phyloP scores from a whole-genome alignment of 306 rosid species.

The Rubus parviflorus region DNA sequence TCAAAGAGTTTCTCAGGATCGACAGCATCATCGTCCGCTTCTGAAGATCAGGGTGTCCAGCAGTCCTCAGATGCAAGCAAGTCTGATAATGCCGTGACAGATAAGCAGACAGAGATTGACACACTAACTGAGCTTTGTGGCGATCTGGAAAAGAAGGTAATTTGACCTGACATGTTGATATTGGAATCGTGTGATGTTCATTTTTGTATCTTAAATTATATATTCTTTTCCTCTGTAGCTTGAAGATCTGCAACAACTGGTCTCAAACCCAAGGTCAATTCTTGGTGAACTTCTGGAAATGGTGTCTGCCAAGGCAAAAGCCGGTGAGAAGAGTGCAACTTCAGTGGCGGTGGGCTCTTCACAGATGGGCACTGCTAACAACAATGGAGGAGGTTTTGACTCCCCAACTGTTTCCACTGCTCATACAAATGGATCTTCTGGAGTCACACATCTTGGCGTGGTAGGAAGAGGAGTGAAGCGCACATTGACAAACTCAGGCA shows the following conservation, averaged over 20 bases:
- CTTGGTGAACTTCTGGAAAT: constrained; percentile 73
- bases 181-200: background rate
- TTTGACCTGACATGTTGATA: background rate
- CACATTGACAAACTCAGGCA: constrained; percentile 42
- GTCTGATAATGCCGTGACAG: constrained; percentile 39
- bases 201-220: constrained; percentile 1
- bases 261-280: constrained; percentile 67
- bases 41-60: constrained; percentile 42
- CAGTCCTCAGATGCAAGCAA: constrained; percentile 27
- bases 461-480: constrained; percentile 98
- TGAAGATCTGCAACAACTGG: constrained; percentile 86
- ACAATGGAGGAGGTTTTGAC: constrained; percentile 69
- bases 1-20: constrained; percentile 51
- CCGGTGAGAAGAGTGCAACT: constrained; percentile 41
- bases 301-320: constrained; percentile 56
- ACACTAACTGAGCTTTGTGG: constrained; percentile 70
- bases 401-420: constrained; percentile 86
- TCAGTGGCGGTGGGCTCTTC: constrained; percentile 51
- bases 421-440: constrained; percentile 69
- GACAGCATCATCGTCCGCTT: constrained; percentile 37
- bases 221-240: constrained; percentile 57
- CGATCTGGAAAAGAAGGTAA: constrained; percentile 93
- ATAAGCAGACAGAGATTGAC: constrained; percentile 79
- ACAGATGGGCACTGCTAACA: constrained; percentile 54
- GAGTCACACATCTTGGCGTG: constrained; percentile 91